Percentiles rank a stretch among this genome's conserved stretches.
phyloP scores from a whole-genome alignment of 768 basidiomycete genomes.

The Phlebiopsis flavidoalba region DNA sequence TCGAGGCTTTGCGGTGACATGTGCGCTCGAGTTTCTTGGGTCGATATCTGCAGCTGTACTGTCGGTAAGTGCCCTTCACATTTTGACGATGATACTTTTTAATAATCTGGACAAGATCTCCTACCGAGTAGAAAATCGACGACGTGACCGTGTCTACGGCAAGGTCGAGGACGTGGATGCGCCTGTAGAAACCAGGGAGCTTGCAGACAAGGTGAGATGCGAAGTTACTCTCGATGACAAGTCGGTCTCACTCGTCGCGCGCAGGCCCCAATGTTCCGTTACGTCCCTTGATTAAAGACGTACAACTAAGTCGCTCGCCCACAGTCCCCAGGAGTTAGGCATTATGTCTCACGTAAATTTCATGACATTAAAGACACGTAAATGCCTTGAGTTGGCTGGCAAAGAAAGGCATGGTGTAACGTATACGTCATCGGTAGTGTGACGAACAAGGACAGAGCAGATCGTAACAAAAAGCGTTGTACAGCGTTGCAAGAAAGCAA shows the following conservation, averaged over 20 bases:
- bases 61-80: constrained; percentile 11
- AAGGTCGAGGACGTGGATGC: constrained; percentile 16
- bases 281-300: constrained; percentile 8
- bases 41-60: constrained; percentile 15
- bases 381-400: no score
- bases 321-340: no score
- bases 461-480: not conserved
- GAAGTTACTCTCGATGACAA: not conserved
- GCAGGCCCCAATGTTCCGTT: constrained; percentile 19
- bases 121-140: constrained; percentile 13
- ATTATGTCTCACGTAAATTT: no score
- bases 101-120: constrained; percentile 1
- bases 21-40: constrained; percentile 18
- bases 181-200: constrained; percentile 21
- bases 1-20: constrained; percentile 19
- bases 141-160: constrained; percentile 20
- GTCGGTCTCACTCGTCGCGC: not conserved
- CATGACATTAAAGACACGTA: no score
- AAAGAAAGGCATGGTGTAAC: not conserved
- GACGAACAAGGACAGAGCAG: not conserved
- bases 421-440: not conserved
- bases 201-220: constrained; percentile 20
- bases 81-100: not conserved
- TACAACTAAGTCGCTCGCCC: not conserved
- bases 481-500: not conserved